Conservation (phyloP, 148 eudicot genomes). For the Cornus controversa region DNA sequence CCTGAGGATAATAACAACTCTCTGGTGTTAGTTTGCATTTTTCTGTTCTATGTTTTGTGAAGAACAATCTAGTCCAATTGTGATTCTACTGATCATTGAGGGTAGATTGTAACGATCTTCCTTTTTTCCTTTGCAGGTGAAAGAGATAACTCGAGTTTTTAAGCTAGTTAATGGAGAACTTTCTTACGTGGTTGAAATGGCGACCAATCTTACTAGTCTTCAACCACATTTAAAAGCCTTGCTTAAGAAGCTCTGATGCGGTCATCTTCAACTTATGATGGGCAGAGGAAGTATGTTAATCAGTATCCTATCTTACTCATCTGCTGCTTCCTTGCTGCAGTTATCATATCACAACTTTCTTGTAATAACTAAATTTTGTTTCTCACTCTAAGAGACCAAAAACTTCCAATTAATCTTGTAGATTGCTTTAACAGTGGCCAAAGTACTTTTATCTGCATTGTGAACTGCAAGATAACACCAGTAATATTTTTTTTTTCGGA, state of each 20-base stretch:
- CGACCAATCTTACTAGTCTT: slow-evolving; percentile 31
- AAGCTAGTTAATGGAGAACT: slow-evolving; percentile 40
- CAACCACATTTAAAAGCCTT: slow-evolving; percentile 49
- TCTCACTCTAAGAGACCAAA: neutral
- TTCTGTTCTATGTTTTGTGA: neutral
- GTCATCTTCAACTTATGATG: neutral
- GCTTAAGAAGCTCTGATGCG: slow-evolving; percentile 40
- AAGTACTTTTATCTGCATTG: neutral
- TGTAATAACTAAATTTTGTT: neutral
- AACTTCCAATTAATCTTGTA: neutral
- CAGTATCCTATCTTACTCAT: neutral
- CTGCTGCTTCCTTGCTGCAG: neutral
- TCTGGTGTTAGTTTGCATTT: neutral
- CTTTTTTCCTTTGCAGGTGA: slow-evolving; percentile 35
- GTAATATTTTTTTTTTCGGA: too few relatives aligned
- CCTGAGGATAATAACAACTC: neutral
- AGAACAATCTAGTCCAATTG: neutral
- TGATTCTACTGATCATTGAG: neutral
- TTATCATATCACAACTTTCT: neutral
- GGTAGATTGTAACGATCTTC: neutral
- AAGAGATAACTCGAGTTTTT: slow-evolving; percentile 43
- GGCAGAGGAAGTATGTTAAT: neutral
- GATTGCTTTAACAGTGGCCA: neutral
- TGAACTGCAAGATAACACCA: neutral
- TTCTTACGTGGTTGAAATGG: slow-evolving; percentile 47